Conservation (phyloP, 176 grass and related monocot genomes). For the Carex parvula region DNA sequence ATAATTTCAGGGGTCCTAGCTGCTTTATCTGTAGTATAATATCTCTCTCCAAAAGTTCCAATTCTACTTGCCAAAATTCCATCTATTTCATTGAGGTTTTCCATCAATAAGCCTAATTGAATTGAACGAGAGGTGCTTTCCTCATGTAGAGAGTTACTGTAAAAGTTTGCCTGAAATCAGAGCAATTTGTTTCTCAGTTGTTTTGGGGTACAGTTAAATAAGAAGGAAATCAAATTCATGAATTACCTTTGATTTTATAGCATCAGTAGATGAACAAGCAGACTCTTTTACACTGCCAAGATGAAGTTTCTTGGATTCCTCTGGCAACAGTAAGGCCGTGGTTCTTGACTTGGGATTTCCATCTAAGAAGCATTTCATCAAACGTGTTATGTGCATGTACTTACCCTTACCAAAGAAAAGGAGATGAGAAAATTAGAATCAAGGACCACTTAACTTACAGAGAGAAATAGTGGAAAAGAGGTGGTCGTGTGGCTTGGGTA, state of each 20-base stretch:
- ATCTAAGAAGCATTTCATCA: slow-evolving; percentile 17
- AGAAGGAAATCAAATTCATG: slow-evolving; percentile 1
- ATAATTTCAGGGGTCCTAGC: slow-evolving; percentile 57
- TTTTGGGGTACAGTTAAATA: not conserved
- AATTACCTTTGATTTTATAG: not conserved
- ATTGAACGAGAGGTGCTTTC: slow-evolving; percentile 28
- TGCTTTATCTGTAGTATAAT: slow-evolving; percentile 55
- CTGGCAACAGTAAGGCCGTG: slow-evolving; percentile 8
- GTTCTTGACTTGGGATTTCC: slow-evolving; percentile 15
- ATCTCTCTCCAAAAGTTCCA: slow-evolving; percentile 44
- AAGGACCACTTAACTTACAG: not conserved
- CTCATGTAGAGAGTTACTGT: slow-evolving; percentile 29
- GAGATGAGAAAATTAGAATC: not conserved
- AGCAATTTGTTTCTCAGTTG: slow-evolving; percentile 14
- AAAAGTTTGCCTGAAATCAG: slow-evolving; percentile 29
- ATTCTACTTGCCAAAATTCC: slow-evolving; percentile 45
- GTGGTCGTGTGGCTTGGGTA: not conserved
- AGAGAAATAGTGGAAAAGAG: slow-evolving; percentile 11
- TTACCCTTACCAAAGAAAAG: no score
- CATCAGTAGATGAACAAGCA: slow-evolving; percentile 13
- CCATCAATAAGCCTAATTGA: slow-evolving; percentile 56
- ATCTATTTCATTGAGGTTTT: slow-evolving; percentile 58
- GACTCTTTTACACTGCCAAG: not conserved
- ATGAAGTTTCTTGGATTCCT: not conserved
- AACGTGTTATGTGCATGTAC: slow-evolving; percentile 23